Evolutionary conservation across 805 yeast species (phyloP).

Genomic region (Nakazawaea ishiwadae): DNA sequence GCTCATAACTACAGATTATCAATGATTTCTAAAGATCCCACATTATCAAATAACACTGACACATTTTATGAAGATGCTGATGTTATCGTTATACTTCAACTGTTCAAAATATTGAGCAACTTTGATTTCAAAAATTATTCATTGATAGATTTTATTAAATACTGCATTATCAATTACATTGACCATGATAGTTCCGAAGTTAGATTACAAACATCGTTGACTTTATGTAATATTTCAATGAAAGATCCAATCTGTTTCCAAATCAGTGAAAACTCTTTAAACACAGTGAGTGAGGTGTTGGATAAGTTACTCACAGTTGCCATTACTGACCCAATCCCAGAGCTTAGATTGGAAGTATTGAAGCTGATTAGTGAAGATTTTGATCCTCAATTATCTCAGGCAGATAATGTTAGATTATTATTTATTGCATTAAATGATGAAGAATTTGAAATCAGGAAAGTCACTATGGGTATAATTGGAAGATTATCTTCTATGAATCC

Average conservation of each 20-base stretch:
- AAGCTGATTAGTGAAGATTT: conserved; percentile 67
- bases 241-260: conserved; percentile 83
- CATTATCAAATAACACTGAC: conserved; percentile 17
- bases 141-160: conserved; percentile 81
- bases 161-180: conserved; percentile 77
- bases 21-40: conserved; percentile 68
- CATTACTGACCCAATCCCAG: conserved; percentile 84
- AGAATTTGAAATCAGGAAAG: conserved; percentile 73
- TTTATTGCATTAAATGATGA: conserved; percentile 93
- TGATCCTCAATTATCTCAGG: conserved; percentile 92
- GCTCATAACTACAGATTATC: conserved; percentile 78
- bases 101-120: conserved; percentile 68
- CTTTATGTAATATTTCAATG: conserved; percentile 72
- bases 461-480: conserved; percentile 76
- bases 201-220: conserved; percentile 77
- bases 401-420: conserved; percentile 78
- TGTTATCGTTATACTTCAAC: conserved; percentile 59
- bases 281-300: conserved; percentile 80
- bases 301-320: conserved; percentile 77
- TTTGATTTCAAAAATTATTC: conserved; percentile 75
- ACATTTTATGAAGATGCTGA: conserved; percentile 23
- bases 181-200: conserved; percentile 78
- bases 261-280: conserved; percentile 73
- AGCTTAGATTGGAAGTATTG: conserved; percentile 77
- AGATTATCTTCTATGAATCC: conserved; percentile 84